Evolutionary conservation across 139 green algal species (phyloP).

Genomic region (Coelastrella sp.): DNA sequence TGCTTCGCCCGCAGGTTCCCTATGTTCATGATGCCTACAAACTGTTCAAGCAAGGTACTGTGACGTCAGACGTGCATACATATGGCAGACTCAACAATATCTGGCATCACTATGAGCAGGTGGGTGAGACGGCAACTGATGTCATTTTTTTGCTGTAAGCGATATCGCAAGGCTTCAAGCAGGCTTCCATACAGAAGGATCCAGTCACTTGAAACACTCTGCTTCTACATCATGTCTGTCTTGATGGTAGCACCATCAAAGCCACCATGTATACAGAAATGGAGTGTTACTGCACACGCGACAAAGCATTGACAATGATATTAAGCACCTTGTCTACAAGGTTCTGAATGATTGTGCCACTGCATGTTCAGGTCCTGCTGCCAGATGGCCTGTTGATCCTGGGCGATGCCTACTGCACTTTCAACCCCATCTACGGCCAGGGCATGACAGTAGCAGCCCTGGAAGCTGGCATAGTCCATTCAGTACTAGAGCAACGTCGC

Average conservation of each 20-base stretch:
- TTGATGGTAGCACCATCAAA: no score
- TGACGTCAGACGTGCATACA: not conserved
- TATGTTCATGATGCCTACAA: not conserved
- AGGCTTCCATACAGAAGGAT: not conserved
- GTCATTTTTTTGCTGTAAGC: not conserved
- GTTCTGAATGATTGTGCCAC: not conserved
- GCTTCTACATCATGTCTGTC: not conserved
- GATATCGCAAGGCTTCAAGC: not conserved
- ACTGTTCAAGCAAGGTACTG: not conserved
- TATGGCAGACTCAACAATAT: not conserved
- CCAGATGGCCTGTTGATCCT: conserved; percentile 1
- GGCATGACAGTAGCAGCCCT: conserved; percentile 38
- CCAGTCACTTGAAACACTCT: not conserved
- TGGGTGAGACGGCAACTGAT: no score
- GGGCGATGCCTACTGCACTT: conserved; percentile 14
- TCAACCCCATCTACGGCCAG: conserved; percentile 34
- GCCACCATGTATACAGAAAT: no score
- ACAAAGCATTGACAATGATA: not conserved
- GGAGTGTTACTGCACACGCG: not conserved
- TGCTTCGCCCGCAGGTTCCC: not conserved
- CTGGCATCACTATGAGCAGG: conserved; percentile 20
- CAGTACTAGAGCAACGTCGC: not conserved
- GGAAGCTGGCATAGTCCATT: not conserved
- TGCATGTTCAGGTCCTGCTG: not conserved
- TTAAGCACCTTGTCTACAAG: not conserved